Evolutionary conservation across 176 grass and related monocot species (phyloP), one percentile per base, ranked within the genome.

Genomic region (Oryza officinalis): DNA sequence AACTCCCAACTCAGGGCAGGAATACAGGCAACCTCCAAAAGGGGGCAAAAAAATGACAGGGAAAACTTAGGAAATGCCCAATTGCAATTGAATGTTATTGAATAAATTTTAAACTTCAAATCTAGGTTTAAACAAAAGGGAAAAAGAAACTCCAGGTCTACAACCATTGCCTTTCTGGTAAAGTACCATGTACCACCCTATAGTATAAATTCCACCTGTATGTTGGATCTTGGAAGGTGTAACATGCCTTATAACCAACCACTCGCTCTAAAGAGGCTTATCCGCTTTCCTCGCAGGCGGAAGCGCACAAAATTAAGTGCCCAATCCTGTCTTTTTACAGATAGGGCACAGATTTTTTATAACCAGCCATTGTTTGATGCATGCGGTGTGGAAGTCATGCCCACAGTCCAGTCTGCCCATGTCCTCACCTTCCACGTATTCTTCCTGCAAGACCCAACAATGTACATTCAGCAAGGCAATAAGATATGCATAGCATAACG

Each of bases 271-370:
- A 41, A 12, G 59, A 73, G 6, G 27, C 44, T 65, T 65, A 30
- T 18, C 28, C 1, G 23, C 23, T 75, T 80, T 65, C 69, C 63
- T 14, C 37, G 65, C 52, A 77, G 40, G 30, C n/a, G 1, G 17
- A 25, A 6, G 5, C 38, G 15, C 22, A 23, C 1, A 75, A 12
- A 8, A 22, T 70, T 76, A 93, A 65, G 84, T 87, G 68, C 50
- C 85, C 61, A 96, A 67, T 50, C 76, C 94, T 35, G 86, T 91
- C 43, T 88, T 91, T 87, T 96, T 96, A 84, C 94, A 96, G 45
- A 96, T 87, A 33, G 94, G 94, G 88, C 94, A 96, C 33, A 89
- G 65, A 43, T 96, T 96, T 85, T 96, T 93, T 79, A 93, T 90
- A 65, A 88, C 84, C 17, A 93, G 59, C 94, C 94, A 96, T 82